Conservation (phyloP, 805 yeast species). For the Ogataea pini region DNA sequence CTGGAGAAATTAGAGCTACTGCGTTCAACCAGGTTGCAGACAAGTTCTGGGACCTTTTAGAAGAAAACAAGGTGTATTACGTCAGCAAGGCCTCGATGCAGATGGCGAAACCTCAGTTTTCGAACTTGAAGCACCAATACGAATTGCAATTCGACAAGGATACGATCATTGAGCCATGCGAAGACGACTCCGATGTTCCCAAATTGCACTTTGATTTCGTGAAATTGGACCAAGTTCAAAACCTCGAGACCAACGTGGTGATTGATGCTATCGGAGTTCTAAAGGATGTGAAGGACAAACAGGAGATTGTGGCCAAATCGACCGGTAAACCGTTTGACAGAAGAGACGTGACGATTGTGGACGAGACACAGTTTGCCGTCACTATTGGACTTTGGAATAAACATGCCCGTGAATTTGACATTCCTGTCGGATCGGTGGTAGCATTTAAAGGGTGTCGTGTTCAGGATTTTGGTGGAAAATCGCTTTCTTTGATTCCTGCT, state of each 20-base stretch:
- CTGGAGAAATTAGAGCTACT: slow-evolving; percentile 95
- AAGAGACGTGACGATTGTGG: slow-evolving; percentile 85
- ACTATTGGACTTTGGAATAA: slow-evolving; percentile 89
- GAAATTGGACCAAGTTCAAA: slow-evolving; percentile 63
- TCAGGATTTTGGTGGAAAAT: slow-evolving; percentile 84
- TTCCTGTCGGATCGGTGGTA: slow-evolving; percentile 77
- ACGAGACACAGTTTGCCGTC: slow-evolving; percentile 74
- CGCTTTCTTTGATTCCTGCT: slow-evolving; percentile 75
- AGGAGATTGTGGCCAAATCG: slow-evolving; percentile 78
- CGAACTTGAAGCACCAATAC: slow-evolving; percentile 82
- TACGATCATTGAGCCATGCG: slow-evolving; percentile 69
- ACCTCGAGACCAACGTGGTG: slow-evolving; percentile 66
- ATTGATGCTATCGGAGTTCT: slow-evolving; percentile 89
- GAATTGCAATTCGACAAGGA: slow-evolving; percentile 83
- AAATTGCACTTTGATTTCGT: slow-evolving; percentile 75
- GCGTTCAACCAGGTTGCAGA: slow-evolving; percentile 90
- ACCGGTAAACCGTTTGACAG: slow-evolving; percentile 92
- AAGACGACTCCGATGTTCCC: slow-evolving; percentile 65
- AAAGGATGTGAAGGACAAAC: slow-evolving; percentile 70
- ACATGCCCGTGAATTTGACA: slow-evolving; percentile 73
- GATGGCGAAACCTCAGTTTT: slow-evolving; percentile 82
- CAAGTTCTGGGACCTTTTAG: slow-evolving; percentile 68
- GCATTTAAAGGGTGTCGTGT: slow-evolving; percentile 91
- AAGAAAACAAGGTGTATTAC: slow-evolving; percentile 88
- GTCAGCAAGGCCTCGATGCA: slow-evolving; percentile 79